These are phyloP conservation scores for Saksenaea vasiformis DNA, from an alignment of 371 early-diverging fungal genomes.

Conservation along the genomic window DNA sequence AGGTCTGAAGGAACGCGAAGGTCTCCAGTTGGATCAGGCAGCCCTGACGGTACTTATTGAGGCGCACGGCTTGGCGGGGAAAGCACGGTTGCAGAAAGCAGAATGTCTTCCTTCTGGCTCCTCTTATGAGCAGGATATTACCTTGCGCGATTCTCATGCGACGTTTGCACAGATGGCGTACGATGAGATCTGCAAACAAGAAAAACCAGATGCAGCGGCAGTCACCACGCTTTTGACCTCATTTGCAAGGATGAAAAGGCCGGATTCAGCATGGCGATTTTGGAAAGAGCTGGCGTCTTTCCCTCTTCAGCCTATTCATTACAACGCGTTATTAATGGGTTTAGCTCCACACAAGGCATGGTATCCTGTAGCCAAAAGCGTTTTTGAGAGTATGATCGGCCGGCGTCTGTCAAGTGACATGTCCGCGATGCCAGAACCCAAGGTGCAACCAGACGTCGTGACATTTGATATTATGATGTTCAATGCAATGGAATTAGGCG, in stretches of 20 bases:
- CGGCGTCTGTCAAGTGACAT: not conserved
- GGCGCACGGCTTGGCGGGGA: slow-evolving; percentile 36
- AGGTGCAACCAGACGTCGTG: not conserved
- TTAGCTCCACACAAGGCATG: slow-evolving; percentile 21
- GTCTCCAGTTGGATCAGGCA: slow-evolving; percentile 18
- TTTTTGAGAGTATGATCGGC: slow-evolving; percentile 31
- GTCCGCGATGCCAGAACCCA: not conserved
- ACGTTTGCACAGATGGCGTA: slow-evolving; percentile 10
- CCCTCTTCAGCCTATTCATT: slow-evolving; percentile 17
- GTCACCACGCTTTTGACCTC: slow-evolving; percentile 28
- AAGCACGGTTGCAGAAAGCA: slow-evolving; percentile 10
- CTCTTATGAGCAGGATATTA: not conserved
- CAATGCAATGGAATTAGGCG: not conserved
- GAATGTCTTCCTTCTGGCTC: not conserved
- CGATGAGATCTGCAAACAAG: slow-evolving; percentile 8
- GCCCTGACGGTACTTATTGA: slow-evolving; percentile 33
- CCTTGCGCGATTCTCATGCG: slow-evolving; percentile 15
- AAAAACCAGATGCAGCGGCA: slow-evolving; percentile 25
- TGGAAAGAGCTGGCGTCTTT: slow-evolving; percentile 26
- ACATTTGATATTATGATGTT: slow-evolving; percentile 8
- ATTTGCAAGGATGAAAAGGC: slow-evolving; percentile 22
- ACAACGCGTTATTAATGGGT: slow-evolving; percentile 34
- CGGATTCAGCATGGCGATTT: slow-evolving; percentile 34
- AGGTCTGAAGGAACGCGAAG: slow-evolving; percentile 8
- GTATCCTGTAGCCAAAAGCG: slow-evolving; percentile 28